Base-by-base conservation (phyloP, 805 yeast species). In the Candida maesae region DNA sequence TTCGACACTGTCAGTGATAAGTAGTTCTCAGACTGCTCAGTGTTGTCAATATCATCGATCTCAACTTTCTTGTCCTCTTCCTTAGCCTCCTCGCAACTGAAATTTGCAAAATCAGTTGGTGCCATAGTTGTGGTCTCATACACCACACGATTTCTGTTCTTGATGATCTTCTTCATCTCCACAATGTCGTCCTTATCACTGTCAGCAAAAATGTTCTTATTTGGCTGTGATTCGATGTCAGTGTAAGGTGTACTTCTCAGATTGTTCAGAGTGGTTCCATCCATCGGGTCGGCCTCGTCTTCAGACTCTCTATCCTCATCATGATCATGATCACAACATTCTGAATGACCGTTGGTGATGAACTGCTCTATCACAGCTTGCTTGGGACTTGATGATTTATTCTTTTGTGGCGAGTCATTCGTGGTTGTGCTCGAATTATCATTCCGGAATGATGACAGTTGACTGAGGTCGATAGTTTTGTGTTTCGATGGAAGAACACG, bases 1-100 rank as follows among this genome's bases (percentile, higher is more conserved):
- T 90, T 91, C 8, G 75, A 67, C 2, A 91, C 78, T 1, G 76
- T 75, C 39, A 83, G 64, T 0, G 83, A 71, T 36, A 86, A 61
- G 32, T 70, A 64, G 30, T 69, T 65, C 46, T 84, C 90, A 7
- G 83, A 86, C 30, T 70, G 71, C 27, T 64, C 64, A 10, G 59
- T 65, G 41, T 76, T 62, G 5, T 66, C 63, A 14, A 78, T 67
- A 40, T 76, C 70, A 39, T 70, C 73, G n/a, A 56, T 6, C 39
- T 40, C 32, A 36, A 15, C 28, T 21, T 16, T 8, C 24, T 24
- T 14, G 6, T 21, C 9, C 6, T 21, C 25, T 6, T 21, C 28
- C 15, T 14, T 15, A 3, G 6, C 27, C n/a, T 15, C 20, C 10
- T 5, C 7, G 27, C 8, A 5, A 7, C 20, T 5, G 23, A 40